Evolutionary conservation across 2,329 filamentous ascomycete species (phyloP), one percentile per base, ranked within the genome.

Genomic region (Botrytis fabae): DNA sequence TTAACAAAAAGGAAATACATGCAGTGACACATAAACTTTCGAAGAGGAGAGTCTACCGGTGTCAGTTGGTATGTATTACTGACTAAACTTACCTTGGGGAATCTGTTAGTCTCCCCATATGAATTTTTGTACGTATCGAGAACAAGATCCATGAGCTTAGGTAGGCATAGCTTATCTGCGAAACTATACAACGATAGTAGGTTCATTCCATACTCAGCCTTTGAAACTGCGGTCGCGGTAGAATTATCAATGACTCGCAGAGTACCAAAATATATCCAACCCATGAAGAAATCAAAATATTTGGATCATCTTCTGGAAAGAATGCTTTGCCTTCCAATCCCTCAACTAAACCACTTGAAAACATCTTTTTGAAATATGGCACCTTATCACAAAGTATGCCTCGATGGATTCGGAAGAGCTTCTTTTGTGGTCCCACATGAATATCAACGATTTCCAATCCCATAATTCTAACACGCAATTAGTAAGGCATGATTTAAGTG

Each of bases 301-400:
- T 73, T 6, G 64, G n/a, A 20, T 61, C 2, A 60, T 76, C 74
- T 61, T 76, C 74, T 5, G 76, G 75, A 35, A 77, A 72, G 8
- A 12, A 57, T 1, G 65, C 72, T 7, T 12, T 66, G 18, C 59
- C 62, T 1, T 64, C 32, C 1, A 12, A 20, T 22, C 69, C 59
- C 38, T 77, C 70, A 8, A 32, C 25, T 8, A 76, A 77, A 6
- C 32, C 48, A 25, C 64, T 57, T 12, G 40, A 44, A 32, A 76
- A 76, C 69, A 78, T 74, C 46, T 74, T 76, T 1, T 61, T 28
- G 20, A 76, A 77, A 69, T 75, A 77, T 1, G 74, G 75, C 14
- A 77, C 48, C 32, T 75, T 75, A 20, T 74, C 61, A 68, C 71
- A 76, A 3, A 75, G 42, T 18, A 74, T 51, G 1, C 48, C 38